Evolutionary conservation across 208 protist genomes (phyloP).

Genomic region (Leishmania amazonensis): DNA sequence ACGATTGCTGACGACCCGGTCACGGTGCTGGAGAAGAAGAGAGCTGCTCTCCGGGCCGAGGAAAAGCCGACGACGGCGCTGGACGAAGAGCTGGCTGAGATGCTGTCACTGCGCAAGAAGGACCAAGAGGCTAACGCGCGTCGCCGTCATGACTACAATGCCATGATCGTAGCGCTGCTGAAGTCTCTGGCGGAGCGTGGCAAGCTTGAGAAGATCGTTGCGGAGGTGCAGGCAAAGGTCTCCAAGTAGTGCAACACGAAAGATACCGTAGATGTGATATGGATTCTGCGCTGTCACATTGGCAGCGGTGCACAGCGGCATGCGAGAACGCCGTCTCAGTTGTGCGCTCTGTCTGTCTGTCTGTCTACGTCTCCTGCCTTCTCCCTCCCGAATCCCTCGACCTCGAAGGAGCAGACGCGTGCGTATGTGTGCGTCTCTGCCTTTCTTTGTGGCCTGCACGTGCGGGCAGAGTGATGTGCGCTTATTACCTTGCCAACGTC

Average conservation of each 20-base stretch:
- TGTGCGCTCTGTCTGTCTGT: neutral
- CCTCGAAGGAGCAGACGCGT: neutral
- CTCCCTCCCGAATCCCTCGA: neutral
- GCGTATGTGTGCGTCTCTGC: neutral
- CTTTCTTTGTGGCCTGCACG: neutral
- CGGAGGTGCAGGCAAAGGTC: slow-evolving; percentile 28
- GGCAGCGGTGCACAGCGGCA: neutral
- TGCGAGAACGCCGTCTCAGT: neutral
- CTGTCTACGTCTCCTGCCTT: neutral
- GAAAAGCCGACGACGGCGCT: slow-evolving; percentile 65
- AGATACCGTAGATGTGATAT: neutral
- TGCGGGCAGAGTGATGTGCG: neutral
- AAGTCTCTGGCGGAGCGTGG: slow-evolving; percentile 94
- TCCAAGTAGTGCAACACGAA: neutral
- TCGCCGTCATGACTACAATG: slow-evolving; percentile 97
- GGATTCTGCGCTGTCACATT: neutral
- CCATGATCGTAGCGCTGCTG: slow-evolving; percentile 95
- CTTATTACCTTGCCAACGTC: neutral
- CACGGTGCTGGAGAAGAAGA: slow-evolving; percentile 64
- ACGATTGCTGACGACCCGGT: slow-evolving; percentile 93
- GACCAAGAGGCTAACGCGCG: slow-evolving; percentile 93
- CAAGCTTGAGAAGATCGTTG: slow-evolving; percentile 64
- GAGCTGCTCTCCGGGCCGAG: slow-evolving; percentile 35
- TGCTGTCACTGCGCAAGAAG: slow-evolving; percentile 53
- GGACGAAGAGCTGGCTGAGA: slow-evolving; percentile 53